phyloP scores from a whole-genome alignment of 495 filamentous ascomycete species.

The Monascus purpureus region DNA sequence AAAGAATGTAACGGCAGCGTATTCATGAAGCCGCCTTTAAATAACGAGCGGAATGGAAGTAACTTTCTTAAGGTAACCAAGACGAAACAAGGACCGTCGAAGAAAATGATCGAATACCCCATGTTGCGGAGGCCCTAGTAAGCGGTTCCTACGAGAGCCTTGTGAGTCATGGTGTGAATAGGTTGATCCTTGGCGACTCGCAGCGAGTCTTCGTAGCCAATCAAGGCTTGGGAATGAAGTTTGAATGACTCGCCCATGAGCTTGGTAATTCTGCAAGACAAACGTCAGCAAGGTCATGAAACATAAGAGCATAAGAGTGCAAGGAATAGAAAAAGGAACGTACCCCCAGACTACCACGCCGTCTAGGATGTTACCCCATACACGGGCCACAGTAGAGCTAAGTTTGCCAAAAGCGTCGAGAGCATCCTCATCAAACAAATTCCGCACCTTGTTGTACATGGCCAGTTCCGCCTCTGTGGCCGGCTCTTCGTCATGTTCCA shows the following conservation, averaged over 20 bases:
- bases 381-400: conserved; percentile 81
- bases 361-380: conserved; percentile 97
- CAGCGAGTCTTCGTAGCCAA: conserved; percentile 76
- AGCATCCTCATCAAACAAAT: conserved; percentile 81
- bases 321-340: conserved; percentile 18
- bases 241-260: conserved; percentile 98
- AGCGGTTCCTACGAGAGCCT: conserved; percentile 34
- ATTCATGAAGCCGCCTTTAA: not conserved
- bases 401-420: conserved; percentile 71
- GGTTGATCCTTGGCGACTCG: conserved; percentile 33
- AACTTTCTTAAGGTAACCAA: too few species aligned
- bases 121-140: conserved; percentile 16
- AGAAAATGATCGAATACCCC: not conserved
- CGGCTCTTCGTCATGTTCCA: conserved; percentile 96
- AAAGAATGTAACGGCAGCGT: conserved; percentile 7
- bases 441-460: conserved; percentile 92
- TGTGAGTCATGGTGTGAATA: conserved; percentile 31
- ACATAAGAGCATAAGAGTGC: not conserved
- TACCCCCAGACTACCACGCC: conserved; percentile 98
- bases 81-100: too few species aligned
- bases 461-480: conserved; percentile 79
- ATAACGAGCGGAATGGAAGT: not conserved
- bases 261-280: conserved; percentile 71
- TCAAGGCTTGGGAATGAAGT: conserved; percentile 84
- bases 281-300: conserved; percentile 30